Base-by-base conservation (phyloP, 1,284 basidiomycete species). In the Ustilago bromivora region DNA sequence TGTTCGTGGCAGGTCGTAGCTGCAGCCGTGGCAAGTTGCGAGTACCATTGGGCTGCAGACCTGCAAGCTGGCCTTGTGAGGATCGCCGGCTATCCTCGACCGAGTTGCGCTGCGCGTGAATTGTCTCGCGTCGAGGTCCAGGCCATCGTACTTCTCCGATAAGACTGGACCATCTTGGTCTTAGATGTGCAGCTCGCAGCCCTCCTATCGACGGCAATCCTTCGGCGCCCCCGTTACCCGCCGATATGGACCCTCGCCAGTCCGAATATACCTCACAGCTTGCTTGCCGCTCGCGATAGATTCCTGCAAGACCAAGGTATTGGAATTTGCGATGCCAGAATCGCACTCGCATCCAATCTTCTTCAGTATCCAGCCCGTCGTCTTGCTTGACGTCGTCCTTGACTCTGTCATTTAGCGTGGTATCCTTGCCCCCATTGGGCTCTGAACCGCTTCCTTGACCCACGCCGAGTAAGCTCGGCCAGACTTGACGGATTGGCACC, bases 321-420 rank as follows among this genome's bases (percentile, higher is more conserved):
- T 68, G 66, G 41, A 68, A 73, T 52, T 55, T 68, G 54, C 71
- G 66, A 56, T 73, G 71, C 71, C 71, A 73, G 36, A 65, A 73
- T 11, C 58, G 57, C 7, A 73, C 62, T 2, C 55, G 55, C 0
- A 73, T 49, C 71, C 71, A 73, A 1, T 67, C 61, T n/a, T 57
- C 36, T 40, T 31, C 15, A 36, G 36, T 49, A 23, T 4, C 54
- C 1, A 11, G 11, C 3, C 36, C 36, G 34, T 32, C 17, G 7
- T 51, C 54, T 9, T 32, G 47, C 15, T 55, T 10, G 19, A 36
- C 6, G 6, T 15, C 57, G 2, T 40, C 28, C 38, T 17, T 23
- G 12, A n/a, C 12, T 2, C 19, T 52, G 28, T 15, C 15, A 15
- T 36, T 52, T 28, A 17, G 13, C 49, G 28, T 61, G n/a, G 46